Base-by-base conservation (phyloP, 345 rosid species). In the Citrus trifoliata region DNA sequence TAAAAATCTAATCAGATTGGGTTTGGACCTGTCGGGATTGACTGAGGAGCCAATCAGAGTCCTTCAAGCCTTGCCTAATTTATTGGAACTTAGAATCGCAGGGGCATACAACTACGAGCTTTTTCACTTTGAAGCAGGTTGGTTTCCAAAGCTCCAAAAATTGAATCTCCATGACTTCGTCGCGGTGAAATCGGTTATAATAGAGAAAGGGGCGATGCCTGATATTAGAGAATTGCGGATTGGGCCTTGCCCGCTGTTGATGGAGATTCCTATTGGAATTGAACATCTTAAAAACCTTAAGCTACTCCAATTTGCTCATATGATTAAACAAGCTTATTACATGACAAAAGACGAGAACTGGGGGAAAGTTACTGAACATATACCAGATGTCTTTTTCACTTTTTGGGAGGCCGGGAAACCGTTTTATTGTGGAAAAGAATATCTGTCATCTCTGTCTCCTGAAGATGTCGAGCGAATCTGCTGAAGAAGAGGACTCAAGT, bases 361-460 rank as follows among this genome's bases (percentile, higher is more conserved):
- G 51, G 51, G 0, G 4, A 42, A 12, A 16, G 51, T 42, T 42
- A 42, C 74, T 18, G 7, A 28, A 1, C 72, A 40, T 6, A 40
- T 42, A 24, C 33, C 56, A 24, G 33, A 40, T 10, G 25, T 68
- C 9, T 2, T 18, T 24, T 1, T 14, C 32, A 42, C 0, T 35
- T 35, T 8, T 1, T 0, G 8, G 0, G 5, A 21, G 18, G 51
- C 51, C 1, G 16, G 51, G 16, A 0, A 10, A 12, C 0, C 0
- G 51, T 42, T 42, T 42, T 0, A 42, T 3, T 12, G 0, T 12
- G 4, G 51, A 42, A 42, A 42, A 42, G 51, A 40, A 12, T 4
- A 12, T 12, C 51, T 42, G 0, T 33, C 35, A 4, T 33, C 35
- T 33, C 35, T 33, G 6, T 33, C 35, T 33, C 35, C 35, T 42